Base-by-base conservation (phyloP, 345 rosid species). In the Adansonia digitata region DNA sequence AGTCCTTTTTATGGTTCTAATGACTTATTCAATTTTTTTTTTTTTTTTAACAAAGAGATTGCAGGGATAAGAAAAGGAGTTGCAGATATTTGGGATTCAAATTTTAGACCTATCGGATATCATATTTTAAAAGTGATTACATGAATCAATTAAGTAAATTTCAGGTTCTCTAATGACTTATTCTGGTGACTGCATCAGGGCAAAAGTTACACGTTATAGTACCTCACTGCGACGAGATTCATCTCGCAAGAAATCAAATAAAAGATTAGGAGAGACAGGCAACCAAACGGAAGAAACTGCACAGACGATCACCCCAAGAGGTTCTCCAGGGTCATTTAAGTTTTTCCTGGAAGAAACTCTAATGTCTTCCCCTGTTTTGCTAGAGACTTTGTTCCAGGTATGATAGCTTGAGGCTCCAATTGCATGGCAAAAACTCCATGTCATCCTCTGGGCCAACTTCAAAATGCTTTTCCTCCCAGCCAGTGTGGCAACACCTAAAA, bases 381-480 rank as follows among this genome's bases (percentile, higher is more conserved):
- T 84, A 11, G 92, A 68, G 73, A 92, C 92, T 76, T 90, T 96
- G 79, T 74, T 93, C 98, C 99, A 92, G 73, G 86, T 88, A 78
- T 90, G 90, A 55, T 88, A 89, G 88, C 99, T 95, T n/a, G 99
- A 95, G 68, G 98, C 99, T 75, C 91, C 94, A 45, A 96, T 84
- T 26, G 98, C 92, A 0, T 81, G 93, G 63, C 90, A 91, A 68
- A 96, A 96, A 72, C 90, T 85, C 79, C 85, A 83, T 15, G 96
- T 93, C 99, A 93, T 91, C 78, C 98, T 83, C 60, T 95, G 97
- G 15, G 98, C 94, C 88, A 95, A 77, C 87, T 86, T 91, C 75
- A 93, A 75, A 48, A 93, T 91, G 83, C 99, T 95, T 85, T 93
- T 95, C 85, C 97, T 89, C 77, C 98, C 98, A 0, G 99, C 99